Evolutionary conservation across 2,329 filamentous ascomycete species (phyloP).

Genomic region (Thermomyces lanuginosus): DNA sequence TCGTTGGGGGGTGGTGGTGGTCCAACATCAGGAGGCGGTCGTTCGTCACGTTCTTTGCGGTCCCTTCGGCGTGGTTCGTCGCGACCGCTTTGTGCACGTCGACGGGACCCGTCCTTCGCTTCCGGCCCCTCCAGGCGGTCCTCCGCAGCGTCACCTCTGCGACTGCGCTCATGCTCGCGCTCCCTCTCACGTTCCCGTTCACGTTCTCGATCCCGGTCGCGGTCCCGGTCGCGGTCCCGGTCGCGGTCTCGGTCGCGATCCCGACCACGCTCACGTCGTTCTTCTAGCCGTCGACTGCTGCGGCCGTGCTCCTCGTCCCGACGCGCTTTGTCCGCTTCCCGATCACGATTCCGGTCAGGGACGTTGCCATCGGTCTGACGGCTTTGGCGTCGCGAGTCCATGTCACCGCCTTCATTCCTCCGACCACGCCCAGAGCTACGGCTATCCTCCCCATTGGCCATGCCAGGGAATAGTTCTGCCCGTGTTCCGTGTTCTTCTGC

Average conservation of each 20-base stretch:
- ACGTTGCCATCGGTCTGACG: slow-evolving; percentile 13
- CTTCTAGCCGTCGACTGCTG: slow-evolving; percentile 19
- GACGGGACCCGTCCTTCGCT: slow-evolving; percentile 15
- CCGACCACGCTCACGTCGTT: slow-evolving; percentile 19
- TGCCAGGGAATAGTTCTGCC: slow-evolving; percentile 19
- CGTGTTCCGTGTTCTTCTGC: slow-evolving; percentile 13
- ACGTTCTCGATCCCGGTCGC: slow-evolving; percentile 14
- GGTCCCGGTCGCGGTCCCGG: slow-evolving; percentile 12
- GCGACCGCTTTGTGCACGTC: slow-evolving; percentile 16
- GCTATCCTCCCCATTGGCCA: slow-evolving; percentile 14
- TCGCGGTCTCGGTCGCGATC: slow-evolving; percentile 16
- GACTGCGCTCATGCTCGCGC: slow-evolving; percentile 19
- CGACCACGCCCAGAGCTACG: slow-evolving; percentile 14
- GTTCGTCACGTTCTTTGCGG: slow-evolving; percentile 22
- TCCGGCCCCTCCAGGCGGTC: slow-evolving; percentile 13
- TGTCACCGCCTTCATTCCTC: slow-evolving; percentile 16
- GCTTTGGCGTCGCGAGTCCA: slow-evolving; percentile 18
- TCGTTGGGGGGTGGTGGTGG: slow-evolving; percentile 10
- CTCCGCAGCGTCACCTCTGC: slow-evolving; percentile 15
- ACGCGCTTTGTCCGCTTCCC: slow-evolving; percentile 15
- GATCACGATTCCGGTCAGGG: slow-evolving; percentile 12
- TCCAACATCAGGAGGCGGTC: slow-evolving; percentile 5
- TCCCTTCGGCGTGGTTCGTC: slow-evolving; percentile 21
- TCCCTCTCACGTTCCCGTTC: slow-evolving; percentile 13
- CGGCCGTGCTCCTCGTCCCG: slow-evolving; percentile 15